These are phyloP conservation scores for Cryptosporidium ryanae DNA, from an alignment of 169 alveolate species.

Conservation along the genomic window DNA sequence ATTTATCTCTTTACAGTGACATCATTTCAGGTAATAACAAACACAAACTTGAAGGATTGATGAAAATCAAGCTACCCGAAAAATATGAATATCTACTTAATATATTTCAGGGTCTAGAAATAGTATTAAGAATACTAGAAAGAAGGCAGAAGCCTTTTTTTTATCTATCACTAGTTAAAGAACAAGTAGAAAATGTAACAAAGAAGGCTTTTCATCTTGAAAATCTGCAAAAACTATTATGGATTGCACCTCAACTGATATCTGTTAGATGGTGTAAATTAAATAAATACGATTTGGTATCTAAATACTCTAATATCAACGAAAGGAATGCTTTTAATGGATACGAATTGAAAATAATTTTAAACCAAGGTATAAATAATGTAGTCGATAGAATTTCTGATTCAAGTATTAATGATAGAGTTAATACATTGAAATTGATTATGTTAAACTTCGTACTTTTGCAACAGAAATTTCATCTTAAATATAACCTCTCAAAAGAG, in stretches of 20 bases:
- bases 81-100: conserved; percentile 51
- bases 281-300: background rate
- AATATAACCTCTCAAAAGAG: background rate
- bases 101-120: conserved; percentile 58
- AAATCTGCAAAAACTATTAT: conserved; percentile 29
- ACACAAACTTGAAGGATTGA: conserved; percentile 6
- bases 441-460: conserved; percentile 9
- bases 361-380: conserved; percentile 37
- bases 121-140: conserved; percentile 58
- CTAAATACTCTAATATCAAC: background rate
- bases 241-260: conserved; percentile 69
- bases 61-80: conserved; percentile 6
- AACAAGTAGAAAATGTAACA: conserved; percentile 54
- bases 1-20: conserved; percentile 6
- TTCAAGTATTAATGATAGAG: conserved; percentile 53
- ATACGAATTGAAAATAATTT: conserved; percentile 7
- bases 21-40: conserved; percentile 6
- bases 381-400: conserved; percentile 45
- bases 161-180: conserved; percentile 48
- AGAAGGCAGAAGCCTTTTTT: conserved; percentile 72
- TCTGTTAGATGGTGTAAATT: conserved; percentile 53
- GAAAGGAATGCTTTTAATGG: background rate
- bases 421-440: conserved; percentile 29
- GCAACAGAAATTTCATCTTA: conserved; percentile 42
- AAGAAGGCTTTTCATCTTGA: conserved; percentile 39